A percentile compares a stretch with the other conserved stretches of the same genome.
Evolutionary conservation across 495 filamentous ascomycete genomes (phyloP).

Genomic region (Trichoderma gamsii): DNA sequence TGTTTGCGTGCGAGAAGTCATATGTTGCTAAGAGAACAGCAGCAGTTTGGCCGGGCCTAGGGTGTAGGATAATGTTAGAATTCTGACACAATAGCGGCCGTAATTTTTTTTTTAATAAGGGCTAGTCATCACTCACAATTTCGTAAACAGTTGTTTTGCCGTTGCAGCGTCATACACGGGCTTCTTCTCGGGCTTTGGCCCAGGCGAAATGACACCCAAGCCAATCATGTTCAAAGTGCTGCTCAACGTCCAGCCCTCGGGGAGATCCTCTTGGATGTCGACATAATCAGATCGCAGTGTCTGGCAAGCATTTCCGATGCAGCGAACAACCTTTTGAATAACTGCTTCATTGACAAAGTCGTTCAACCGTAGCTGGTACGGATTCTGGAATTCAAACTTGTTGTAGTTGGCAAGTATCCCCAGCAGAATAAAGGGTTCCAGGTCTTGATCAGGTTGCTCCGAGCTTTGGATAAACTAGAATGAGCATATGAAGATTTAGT

Average conservation of each 20-base stretch:
- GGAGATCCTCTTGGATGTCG: conserved; percentile 84
- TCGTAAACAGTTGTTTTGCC: conserved; percentile 69
- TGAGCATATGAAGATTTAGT: conserved; percentile 8
- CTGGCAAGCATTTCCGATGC: conserved; percentile 64
- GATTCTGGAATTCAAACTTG: conserved; percentile 98
- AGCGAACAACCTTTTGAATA: conserved; percentile 74
- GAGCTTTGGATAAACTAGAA: conserved; percentile 78
- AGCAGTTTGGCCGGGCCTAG: conserved; percentile 70
- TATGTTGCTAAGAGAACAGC: conserved; percentile 79
- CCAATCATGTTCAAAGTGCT: conserved; percentile 81
- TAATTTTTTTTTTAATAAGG: not conserved
- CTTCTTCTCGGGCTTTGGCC: conserved; percentile 54
- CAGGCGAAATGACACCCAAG: conserved; percentile 66
- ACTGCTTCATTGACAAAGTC: conserved; percentile 92
- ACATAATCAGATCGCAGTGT: conserved; percentile 67
- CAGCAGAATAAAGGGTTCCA: conserved; percentile 74
- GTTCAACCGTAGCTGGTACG: conserved; percentile 88
- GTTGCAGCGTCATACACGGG: conserved; percentile 59
- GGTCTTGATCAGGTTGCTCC: conserved; percentile 52
- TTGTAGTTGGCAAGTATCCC: conserved; percentile 97
- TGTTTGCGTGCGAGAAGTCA: conserved; percentile 92
- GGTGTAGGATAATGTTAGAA: conserved; percentile 20
- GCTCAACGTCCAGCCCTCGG: conserved; percentile 81
- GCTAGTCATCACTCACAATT: conserved; percentile 35
- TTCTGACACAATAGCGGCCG: not conserved